A percentile compares a stretch with the other conserved stretches of the same genome.
Conservation (phyloP, 306 rosid genomes). For the Astragalus glycyphyllos region DNA sequence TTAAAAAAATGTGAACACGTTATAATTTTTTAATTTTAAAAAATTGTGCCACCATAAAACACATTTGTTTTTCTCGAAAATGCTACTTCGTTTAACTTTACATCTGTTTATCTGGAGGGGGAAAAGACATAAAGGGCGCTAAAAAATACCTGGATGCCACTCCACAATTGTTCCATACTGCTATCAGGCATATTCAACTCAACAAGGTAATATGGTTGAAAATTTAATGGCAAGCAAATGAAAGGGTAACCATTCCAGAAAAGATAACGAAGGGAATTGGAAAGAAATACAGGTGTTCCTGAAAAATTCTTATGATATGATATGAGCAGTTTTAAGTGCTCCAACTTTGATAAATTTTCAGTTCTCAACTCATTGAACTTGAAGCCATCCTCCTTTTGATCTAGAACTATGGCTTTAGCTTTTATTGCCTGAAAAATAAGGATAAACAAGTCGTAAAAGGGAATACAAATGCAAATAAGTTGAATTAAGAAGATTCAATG, state of each 20-base stretch:
- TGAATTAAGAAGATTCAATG: background rate
- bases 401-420: conserved; percentile 33
- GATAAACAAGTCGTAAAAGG: background rate
- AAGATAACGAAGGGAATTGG: conserved; percentile 5
- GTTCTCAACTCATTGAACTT: background rate
- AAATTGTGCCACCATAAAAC: too few relatives aligned
- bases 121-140: background rate
- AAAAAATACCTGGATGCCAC: background rate
- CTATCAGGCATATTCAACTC: conserved; percentile 21
- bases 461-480: background rate
- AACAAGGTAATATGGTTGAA: background rate
- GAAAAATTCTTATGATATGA: background rate
- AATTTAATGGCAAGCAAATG: conserved; percentile 13
- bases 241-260: conserved; percentile 28
- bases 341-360: conserved; percentile 10
- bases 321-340: too few relatives aligned
- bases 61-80: background rate
- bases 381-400: background rate
- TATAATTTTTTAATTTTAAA: too few relatives aligned
- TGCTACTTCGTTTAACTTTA: background rate
- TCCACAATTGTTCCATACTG: conserved; percentile 5
- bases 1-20: too few relatives aligned
- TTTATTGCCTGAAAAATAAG: too few relatives aligned
- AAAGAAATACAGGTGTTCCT: background rate
- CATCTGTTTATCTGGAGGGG: background rate